These are phyloP conservation scores for Leishmania guyanensis DNA, from an alignment of 208 protist species.

Conservation along the genomic window DNA sequence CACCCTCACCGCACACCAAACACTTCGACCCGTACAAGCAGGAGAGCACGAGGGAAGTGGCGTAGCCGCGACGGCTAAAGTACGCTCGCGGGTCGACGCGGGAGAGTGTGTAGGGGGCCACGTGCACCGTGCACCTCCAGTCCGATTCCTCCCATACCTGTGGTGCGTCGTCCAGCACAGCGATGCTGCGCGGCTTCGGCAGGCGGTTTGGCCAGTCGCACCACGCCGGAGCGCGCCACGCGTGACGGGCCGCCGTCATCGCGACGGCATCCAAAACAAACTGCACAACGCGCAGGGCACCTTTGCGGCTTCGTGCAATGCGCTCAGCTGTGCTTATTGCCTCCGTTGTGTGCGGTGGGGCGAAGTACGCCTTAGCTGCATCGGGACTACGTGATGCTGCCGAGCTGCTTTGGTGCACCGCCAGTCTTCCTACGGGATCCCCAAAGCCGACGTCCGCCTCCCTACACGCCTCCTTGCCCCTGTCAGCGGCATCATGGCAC, in stretches of 20 bases:
- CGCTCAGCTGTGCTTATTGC: conserved; percentile 9
- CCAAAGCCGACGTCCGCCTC: not conserved
- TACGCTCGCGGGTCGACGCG: conserved; percentile 67
- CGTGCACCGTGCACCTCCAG: conserved; percentile 63
- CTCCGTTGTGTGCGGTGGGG: not conserved
- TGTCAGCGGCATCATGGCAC: not conserved
- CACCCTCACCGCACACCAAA: conserved; percentile 40
- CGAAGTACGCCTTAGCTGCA: too few species aligned
- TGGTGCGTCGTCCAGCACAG: conserved; percentile 73
- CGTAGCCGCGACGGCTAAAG: conserved; percentile 44
- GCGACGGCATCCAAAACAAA: conserved; percentile 13
- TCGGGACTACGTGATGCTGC: not conserved
- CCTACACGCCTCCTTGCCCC: not conserved
- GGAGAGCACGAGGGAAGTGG: conserved; percentile 47
- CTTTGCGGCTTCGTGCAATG: conserved; percentile 24
- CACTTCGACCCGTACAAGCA: conserved; percentile 54
- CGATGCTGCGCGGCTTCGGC: conserved; percentile 54
- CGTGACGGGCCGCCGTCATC: conserved; percentile 10
- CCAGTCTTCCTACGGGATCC: not conserved
- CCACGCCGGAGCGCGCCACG: conserved; percentile 28
- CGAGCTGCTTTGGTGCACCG: not conserved
- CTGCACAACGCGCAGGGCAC: conserved; percentile 8
- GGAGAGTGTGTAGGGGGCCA: conserved; percentile 72
- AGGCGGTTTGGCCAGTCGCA: conserved; percentile 23
- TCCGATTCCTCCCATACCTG: conserved; percentile 72